A percentile compares a stretch with the other conserved stretches of the same genome.
phyloP scores from a whole-genome alignment of 192 early-diverging fungal genomes.

The Backusella tarrabulga region DNA sequence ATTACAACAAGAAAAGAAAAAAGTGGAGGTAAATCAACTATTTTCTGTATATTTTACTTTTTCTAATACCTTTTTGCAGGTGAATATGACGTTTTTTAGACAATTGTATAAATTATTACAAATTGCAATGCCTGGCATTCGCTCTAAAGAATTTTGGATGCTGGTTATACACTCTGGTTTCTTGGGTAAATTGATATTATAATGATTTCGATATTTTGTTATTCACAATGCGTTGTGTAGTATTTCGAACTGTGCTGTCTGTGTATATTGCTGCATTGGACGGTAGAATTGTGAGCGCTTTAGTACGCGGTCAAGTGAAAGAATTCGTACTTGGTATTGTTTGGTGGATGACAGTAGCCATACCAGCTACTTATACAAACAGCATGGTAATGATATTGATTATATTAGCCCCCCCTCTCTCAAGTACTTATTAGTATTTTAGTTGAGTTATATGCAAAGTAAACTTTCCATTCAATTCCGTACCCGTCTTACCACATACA shows the following conservation, averaged over 20 bases:
- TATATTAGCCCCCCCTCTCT: too few species aligned
- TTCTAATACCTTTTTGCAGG: constrained; percentile 27
- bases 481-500: constrained; percentile 83
- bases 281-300: constrained; percentile 78
- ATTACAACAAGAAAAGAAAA: constrained; percentile 19
- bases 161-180: constrained; percentile 83
- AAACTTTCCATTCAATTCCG: constrained; percentile 79
- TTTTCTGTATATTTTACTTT: background rate
- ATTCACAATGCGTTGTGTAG: constrained; percentile 18
- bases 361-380: constrained; percentile 97
- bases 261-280: constrained; percentile 89
- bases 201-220: background rate
- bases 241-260: constrained; percentile 87
- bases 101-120: constrained; percentile 66
- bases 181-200: constrained; percentile 45
- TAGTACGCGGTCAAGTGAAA: constrained; percentile 70
- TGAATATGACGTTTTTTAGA: constrained; percentile 52
- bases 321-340: constrained; percentile 84
- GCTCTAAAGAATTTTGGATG: constrained; percentile 84
- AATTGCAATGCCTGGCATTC: constrained; percentile 84
- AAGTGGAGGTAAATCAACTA: constrained; percentile 28
- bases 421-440: background rate
- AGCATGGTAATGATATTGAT: constrained; percentile 61
- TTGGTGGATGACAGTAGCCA: constrained; percentile 91
- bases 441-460: constrained; percentile 75